phyloP scores from a whole-genome alignment of 202 grass and related monocot species.

The Alloteropsis angusta region DNA sequence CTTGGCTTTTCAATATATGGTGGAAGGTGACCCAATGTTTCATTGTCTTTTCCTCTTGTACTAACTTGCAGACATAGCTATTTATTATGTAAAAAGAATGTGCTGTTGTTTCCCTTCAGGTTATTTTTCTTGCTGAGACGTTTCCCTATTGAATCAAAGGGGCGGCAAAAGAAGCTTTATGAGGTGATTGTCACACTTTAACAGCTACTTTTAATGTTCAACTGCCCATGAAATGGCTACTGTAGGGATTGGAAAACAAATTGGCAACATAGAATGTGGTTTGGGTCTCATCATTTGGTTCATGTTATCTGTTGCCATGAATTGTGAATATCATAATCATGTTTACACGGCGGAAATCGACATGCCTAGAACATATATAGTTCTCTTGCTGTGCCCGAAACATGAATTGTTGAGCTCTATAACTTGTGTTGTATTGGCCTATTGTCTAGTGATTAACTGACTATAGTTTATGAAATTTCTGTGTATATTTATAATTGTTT shows the following conservation, averaged over 20 bases:
- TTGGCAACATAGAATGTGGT: not conserved
- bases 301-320: not conserved
- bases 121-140: constrained; percentile 77
- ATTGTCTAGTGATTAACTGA: not conserved
- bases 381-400: no score
- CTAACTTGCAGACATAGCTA: not conserved
- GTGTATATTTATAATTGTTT: not conserved
- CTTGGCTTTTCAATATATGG: constrained; percentile 73
- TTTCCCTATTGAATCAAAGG: constrained; percentile 98
- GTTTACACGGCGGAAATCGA: not conserved
- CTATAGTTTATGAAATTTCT: not conserved
- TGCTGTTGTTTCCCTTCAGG: constrained; percentile 31
- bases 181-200: constrained; percentile 48
- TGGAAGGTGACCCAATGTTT: constrained; percentile 47
- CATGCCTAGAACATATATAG: not conserved
- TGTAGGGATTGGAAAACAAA: not conserved
- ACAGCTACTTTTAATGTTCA: not conserved
- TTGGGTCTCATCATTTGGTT: not conserved
- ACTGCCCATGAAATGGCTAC: not conserved
- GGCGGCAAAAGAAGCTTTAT: constrained; percentile 92
- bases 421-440: not conserved
- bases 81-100: not conserved
- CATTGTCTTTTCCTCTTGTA: constrained; percentile 22
- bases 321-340: not conserved
- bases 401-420: no score